Evolutionary conservation across 2,329 filamentous ascomycete species (phyloP), one percentile per base, ranked within the genome.

Genomic region (Aspergillus japonicus): DNA sequence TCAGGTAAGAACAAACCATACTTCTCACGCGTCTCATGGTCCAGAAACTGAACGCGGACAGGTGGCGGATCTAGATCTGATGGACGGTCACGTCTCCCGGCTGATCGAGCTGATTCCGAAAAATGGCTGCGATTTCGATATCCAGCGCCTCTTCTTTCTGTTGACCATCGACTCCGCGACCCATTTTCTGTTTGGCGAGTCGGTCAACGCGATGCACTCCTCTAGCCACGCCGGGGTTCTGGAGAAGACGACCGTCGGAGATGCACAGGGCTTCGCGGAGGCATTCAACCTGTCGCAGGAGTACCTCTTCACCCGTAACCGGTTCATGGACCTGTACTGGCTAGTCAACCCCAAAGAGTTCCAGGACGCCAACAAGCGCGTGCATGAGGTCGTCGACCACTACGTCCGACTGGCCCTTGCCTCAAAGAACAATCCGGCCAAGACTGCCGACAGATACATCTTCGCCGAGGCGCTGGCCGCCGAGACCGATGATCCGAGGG

Each of bases 81-180:
- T 96, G 70, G 92, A 96, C 75, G 80, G 83, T 23, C 92, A 96
- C 69, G 83, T 93, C 42, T 82, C 89, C 66, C 83, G 85, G 0
- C 78, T 96, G 21, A 85, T 96, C 68, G 79, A 82, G 16, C 83
- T 86, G 47, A 81, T 85, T 7, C 85, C 85, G 0, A 79, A 72
- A 26, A 73, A 76, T 35, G 69, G 74, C 42, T 72, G 67, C 10
- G 65, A 85, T 8, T 80, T 96, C 42, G 87, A 96, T 65, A 85
- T 94, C 4, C 84, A 87, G 63, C 87, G 91, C 60, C 79, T 96
- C 47, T 89, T 96, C 76, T 96, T 91, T 78, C 83, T 90, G 31
- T 89, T 88, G 69, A 93, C 92, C 0, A 82, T 96, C 16, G 93
- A 97, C 75, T 88, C 90, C 4, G 87, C 91, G 2, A 96, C 92